Evolutionary conservation across 768 basidiomycete genomes (phyloP).

Genomic region (Mycena albidolilacea): DNA sequence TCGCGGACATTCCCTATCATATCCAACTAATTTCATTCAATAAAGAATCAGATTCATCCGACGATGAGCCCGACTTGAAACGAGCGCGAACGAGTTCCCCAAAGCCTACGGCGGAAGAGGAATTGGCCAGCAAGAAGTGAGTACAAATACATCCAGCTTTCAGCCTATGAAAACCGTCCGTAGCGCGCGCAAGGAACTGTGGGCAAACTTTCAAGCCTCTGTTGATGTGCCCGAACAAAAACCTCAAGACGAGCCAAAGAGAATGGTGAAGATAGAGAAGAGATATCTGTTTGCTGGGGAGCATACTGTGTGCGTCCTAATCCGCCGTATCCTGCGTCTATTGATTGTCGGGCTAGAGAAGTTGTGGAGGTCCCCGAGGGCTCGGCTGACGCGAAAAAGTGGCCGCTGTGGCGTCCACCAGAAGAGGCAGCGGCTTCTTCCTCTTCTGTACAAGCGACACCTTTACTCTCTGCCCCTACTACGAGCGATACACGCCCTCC

Average conservation of each 20-base stretch:
- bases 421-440: slow-evolving; percentile 14
- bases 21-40: neutral
- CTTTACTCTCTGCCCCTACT: slow-evolving; percentile 19
- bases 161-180: slow-evolving; percentile 20
- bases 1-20: neutral
- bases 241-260: slow-evolving; percentile 46
- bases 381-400: slow-evolving; percentile 83
- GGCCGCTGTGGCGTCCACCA: slow-evolving; percentile 68
- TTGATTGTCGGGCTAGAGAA: slow-evolving; percentile 65
- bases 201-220: slow-evolving; percentile 79
- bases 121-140: slow-evolving; percentile 62
- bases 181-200: slow-evolving; percentile 76
- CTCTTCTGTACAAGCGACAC: slow-evolving; percentile 1
- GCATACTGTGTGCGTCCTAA: slow-evolving; percentile 72
- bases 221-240: slow-evolving; percentile 51
- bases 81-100: slow-evolving; percentile 49
- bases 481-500: slow-evolving; percentile 43
- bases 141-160: slow-evolving; percentile 22
- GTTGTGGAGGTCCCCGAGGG: slow-evolving; percentile 80
- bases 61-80: slow-evolving; percentile 56
- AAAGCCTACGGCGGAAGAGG: slow-evolving; percentile 51
- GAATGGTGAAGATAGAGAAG: slow-evolving; percentile 77
- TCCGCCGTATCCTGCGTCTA: slow-evolving; percentile 16
- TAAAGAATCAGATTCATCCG: slow-evolving; percentile 56
- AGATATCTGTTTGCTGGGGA: slow-evolving; percentile 85